phyloP scores from a whole-genome alignment of 1,284 basidiomycete species.

The Peniophora sp. region DNA sequence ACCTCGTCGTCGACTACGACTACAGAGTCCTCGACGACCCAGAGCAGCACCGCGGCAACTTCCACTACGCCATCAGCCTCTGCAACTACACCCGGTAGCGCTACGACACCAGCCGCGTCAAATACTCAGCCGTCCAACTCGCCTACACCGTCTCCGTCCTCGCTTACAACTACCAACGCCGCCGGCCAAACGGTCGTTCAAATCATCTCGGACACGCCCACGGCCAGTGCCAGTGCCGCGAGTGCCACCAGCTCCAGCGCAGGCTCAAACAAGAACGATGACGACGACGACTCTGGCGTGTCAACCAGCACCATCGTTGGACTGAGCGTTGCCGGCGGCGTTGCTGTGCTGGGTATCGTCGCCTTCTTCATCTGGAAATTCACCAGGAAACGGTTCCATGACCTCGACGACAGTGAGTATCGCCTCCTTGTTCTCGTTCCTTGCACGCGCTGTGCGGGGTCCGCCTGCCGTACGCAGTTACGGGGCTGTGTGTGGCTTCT shows the following conservation, averaged over 20 bases:
- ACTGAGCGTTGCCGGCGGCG: constrained; percentile 68
- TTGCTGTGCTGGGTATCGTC: constrained; percentile 59
- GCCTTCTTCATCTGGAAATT: constrained; percentile 78
- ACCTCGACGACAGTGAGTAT: constrained; percentile 70
- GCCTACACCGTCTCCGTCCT: constrained; percentile 5
- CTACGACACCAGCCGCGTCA: constrained; percentile 8
- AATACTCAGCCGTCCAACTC: constrained; percentile 5
- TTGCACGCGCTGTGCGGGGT: background rate
- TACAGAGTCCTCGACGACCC: background rate
- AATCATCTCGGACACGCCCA: constrained; percentile 11
- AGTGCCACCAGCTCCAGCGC: background rate
- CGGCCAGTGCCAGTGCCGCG: constrained; percentile 8
- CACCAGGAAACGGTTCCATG: constrained; percentile 62
- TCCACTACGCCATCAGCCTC: background rate
- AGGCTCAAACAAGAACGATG: constrained; percentile 4
- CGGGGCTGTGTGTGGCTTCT: background rate
- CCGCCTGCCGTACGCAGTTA: background rate
- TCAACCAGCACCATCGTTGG: constrained; percentile 68
- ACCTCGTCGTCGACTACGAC: background rate
- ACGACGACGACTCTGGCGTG: constrained; percentile 27
- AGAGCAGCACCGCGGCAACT: background rate
- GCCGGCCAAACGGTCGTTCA: constrained; percentile 17
- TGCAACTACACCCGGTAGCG: background rate
- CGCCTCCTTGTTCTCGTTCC: constrained; percentile 1
- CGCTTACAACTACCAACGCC: constrained; percentile 12